Evolutionary conservation across 345 rosid species (phyloP), one percentile per base, ranked within the genome.

Genomic region (Hibiscus trionum): DNA sequence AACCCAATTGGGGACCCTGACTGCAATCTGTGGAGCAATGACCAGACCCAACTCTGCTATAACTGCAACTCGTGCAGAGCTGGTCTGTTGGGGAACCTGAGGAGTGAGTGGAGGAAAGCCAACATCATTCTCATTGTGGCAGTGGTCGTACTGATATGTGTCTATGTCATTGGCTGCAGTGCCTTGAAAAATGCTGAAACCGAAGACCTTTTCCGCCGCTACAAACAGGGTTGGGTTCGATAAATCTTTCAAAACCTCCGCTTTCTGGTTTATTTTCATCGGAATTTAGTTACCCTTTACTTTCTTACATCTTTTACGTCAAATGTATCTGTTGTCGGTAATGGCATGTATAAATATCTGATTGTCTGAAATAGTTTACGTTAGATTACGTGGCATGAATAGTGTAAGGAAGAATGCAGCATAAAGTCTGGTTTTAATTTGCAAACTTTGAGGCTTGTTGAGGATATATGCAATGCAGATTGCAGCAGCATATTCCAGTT

Each of bases 101-200:
- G 97, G 70, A 84, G 70, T 59, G 98, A 93, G 56, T 91, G 98
- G 98, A 87, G 98, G 77, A 91, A 80, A 80, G 89, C 86, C 61
- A 93, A 91, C 58, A 69, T 86, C 26, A 89, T 91, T 55, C 90
- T 93, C 15, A 93, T 91, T 4, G 86, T 88, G 27, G 78, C 96
- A 2, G 84, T 89, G 27, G 94, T 93, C 16, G 76, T 90, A 46
- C 93, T 93, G 50, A 93, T 93, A 10, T 89, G 85, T 74, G 98
- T 91, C 70, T 91, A 93, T 71, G 66, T 93, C 19, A 86, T 88
- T 65, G 98, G 89, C 6, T 93, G 98, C 77, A 78, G 93, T 66
- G 98, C 97, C 70, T 91, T 88, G 81, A 85, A 83, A 66, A 93
- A 91, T 76, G 98, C 96, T 61, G 96, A 93, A 67, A 85, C 92